A percentile compares a stretch with the other conserved stretches of the same genome.
These are phyloP conservation scores for Cyclospora cayetanensis DNA, from an alignment of 169 alveolate genomes.

Conservation along the genomic window DNA sequence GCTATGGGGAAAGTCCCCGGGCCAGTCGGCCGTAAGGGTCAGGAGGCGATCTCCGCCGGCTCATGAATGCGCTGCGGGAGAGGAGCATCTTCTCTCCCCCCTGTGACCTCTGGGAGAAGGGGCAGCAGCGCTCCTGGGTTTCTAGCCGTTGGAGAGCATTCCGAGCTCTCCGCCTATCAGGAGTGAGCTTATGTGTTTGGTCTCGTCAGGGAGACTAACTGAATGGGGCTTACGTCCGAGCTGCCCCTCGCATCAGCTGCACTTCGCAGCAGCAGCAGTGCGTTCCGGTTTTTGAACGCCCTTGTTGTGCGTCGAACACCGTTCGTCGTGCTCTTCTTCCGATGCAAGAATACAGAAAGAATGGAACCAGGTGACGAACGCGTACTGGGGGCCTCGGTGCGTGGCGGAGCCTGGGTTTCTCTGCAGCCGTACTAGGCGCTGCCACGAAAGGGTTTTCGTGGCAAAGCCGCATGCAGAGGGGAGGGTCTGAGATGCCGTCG, in stretches of 20 bases:
- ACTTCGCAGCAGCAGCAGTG: background rate
- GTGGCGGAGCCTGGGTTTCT: slow-evolving; percentile 24
- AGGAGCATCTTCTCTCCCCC: background rate
- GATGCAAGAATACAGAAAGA: no score
- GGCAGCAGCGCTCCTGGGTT: background rate
- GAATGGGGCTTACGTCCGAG: slow-evolving; percentile 68
- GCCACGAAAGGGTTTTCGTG: background rate
- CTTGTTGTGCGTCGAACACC: background rate
- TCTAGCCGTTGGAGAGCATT: slow-evolving; percentile 37
- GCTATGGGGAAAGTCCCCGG: slow-evolving; percentile 72
- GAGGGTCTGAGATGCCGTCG: slow-evolving; percentile 38
- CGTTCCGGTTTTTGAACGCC: background rate
- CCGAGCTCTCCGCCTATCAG: slow-evolving; percentile 12
- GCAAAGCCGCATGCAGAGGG: slow-evolving; percentile 8
- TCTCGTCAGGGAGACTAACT: background rate
- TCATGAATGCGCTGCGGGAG: background rate
- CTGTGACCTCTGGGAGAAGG: slow-evolving; percentile 21
- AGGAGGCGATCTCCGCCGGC: slow-evolving; percentile 1
- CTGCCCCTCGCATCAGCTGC: background rate
- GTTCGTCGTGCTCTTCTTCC: background rate
- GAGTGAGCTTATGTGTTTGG: slow-evolving; percentile 37
- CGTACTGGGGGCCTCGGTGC: background rate
- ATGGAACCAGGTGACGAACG: no score
- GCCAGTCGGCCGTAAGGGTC: slow-evolving; percentile 64
- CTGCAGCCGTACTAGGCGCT: background rate